These are phyloP conservation scores for Tritrichomonas foetus DNA, from an alignment of 208 protist genomes.

Conservation along the genomic window DNA sequence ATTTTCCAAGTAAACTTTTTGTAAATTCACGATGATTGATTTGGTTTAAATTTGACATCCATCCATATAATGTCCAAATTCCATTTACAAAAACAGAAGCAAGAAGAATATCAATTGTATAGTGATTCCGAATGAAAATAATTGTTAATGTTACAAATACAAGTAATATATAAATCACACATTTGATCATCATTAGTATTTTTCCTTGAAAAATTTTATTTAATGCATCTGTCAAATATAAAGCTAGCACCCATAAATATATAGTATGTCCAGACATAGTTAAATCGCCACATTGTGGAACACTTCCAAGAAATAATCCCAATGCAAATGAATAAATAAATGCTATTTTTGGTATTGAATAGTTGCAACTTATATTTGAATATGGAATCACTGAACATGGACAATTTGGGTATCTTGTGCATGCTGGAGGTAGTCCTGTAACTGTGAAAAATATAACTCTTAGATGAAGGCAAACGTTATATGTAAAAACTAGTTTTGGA, in stretches of 20 bases:
- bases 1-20: no score
- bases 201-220: background rate
- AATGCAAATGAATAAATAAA: background rate
- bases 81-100: background rate
- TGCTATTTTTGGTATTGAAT: background rate
- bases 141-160: background rate
- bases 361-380: no score
- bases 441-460: background rate
- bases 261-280: conserved; percentile 17
- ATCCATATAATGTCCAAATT: no score
- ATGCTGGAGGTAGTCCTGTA: background rate
- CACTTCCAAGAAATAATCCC: background rate
- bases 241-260: background rate
- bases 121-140: background rate
- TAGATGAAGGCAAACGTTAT: background rate
- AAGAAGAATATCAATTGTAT: background rate
- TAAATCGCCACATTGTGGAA: conserved; percentile 21
- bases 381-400: background rate
- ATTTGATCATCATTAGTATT: background rate
- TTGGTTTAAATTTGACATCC: no score
- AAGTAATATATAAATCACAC: background rate
- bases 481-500: background rate
- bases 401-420: background rate
- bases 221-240: background rate
- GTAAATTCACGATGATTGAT: no score